Evolutionary conservation across 306 rosid genomes (phyloP).

Genomic region (Myrica gale): DNA sequence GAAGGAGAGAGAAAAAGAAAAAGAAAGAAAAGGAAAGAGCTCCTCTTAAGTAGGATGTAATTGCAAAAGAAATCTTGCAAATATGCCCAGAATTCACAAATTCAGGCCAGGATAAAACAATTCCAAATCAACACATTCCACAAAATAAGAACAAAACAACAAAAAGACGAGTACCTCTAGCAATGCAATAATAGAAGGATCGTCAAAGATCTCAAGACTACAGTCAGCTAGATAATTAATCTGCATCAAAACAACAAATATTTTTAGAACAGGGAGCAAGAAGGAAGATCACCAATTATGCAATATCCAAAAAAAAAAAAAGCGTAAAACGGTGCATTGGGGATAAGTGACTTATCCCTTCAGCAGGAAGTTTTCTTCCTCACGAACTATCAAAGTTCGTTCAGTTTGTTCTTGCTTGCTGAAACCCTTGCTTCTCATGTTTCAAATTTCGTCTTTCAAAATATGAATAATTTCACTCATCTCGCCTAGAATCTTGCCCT

Average conservation of each 20-base stretch:
- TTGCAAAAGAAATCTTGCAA: not conserved
- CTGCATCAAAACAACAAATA: slow-evolving; percentile 42
- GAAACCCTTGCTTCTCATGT: too few relatives aligned
- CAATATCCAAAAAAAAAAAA: too few relatives aligned
- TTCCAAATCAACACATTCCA: slow-evolving; percentile 14
- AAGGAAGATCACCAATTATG: not conserved
- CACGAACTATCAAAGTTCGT: too few relatives aligned
- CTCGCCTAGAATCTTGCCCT: too few relatives aligned
- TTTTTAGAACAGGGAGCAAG: not conserved
- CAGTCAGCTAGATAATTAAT: slow-evolving; percentile 83
- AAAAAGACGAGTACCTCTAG: slow-evolving; percentile 56
- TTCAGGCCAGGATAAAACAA: not conserved
- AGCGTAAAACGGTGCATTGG: too few relatives aligned
- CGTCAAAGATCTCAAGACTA: slow-evolving; percentile 88
- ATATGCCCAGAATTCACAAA: not conserved
- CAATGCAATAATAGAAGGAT: slow-evolving; percentile 72
- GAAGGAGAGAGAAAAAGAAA: too few relatives aligned
- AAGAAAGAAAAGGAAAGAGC: not conserved
- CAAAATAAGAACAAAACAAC: slow-evolving; percentile 23
- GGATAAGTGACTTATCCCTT: too few relatives aligned
- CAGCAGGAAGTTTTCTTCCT: too few relatives aligned
- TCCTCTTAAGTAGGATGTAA: slow-evolving; percentile 8
- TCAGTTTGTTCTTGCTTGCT: too few relatives aligned
- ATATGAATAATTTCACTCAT: too few relatives aligned
- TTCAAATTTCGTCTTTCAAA: too few relatives aligned